Conservation (phyloP, 495 filamentous ascomycete genomes). For the Diplogelasinospora grovesii region DNA sequence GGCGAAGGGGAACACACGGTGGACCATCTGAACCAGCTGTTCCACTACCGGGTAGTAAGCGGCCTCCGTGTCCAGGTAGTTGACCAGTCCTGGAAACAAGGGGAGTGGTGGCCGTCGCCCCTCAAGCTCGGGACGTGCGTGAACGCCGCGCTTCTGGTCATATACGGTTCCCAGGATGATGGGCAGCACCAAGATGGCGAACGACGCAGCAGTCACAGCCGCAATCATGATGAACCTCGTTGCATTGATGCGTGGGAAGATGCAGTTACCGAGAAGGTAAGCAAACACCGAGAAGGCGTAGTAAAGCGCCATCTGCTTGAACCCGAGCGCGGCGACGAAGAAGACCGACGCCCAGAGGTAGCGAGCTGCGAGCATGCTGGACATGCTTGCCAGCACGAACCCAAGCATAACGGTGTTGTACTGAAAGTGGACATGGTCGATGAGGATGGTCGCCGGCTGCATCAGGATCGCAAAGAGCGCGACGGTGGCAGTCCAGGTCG, state of each 20-base stretch:
- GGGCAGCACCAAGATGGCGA: slow-evolving; percentile 67
- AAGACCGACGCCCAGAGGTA: slow-evolving; percentile 85
- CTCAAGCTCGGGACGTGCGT: slow-evolving; percentile 41
- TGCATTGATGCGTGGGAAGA: slow-evolving; percentile 66
- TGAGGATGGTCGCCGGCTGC: slow-evolving; percentile 85
- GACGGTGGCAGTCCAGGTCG: slow-evolving; percentile 70
- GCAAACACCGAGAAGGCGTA: slow-evolving; percentile 91
- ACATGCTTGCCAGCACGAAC: slow-evolving; percentile 74
- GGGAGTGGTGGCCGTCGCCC: slow-evolving; percentile 49
- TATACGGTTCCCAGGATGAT: slow-evolving; percentile 59
- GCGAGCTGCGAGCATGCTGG: slow-evolving; percentile 76
- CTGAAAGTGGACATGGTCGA: slow-evolving; percentile 98
- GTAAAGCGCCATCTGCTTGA: slow-evolving; percentile 98
- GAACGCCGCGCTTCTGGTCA: slow-evolving; percentile 49
- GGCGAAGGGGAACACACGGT: slow-evolving; percentile 91
- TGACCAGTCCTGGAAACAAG: slow-evolving; percentile 49
- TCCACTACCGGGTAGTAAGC: slow-evolving; percentile 64
- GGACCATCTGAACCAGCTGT: slow-evolving; percentile 71
- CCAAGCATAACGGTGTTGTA: slow-evolving; percentile 99
- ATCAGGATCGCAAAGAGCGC: slow-evolving; percentile 85
- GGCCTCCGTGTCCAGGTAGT: slow-evolving; percentile 54
- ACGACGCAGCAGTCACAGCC: slow-evolving; percentile 61
- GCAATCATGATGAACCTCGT: slow-evolving; percentile 67
- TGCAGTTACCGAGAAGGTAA: slow-evolving; percentile 79
- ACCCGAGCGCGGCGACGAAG: slow-evolving; percentile 87